Conservation (phyloP, 2,329 filamentous ascomycete species). For the Thermoascus crustaceus region DNA sequence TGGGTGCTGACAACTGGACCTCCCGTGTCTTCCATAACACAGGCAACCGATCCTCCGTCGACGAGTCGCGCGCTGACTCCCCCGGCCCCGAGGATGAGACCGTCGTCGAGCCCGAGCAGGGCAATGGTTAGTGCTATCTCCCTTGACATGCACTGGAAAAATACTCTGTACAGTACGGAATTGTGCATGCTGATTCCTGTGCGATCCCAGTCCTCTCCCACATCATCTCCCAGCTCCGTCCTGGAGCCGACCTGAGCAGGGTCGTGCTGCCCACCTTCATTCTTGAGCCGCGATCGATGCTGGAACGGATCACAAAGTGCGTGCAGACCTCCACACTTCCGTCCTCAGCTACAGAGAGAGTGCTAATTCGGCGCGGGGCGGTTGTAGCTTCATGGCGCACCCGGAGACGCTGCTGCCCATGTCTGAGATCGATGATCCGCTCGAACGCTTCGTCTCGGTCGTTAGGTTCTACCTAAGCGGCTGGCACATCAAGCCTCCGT, state of each 20-base stretch:
- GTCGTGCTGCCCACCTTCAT: constrained; percentile 97
- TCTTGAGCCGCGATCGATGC: constrained; percentile 92
- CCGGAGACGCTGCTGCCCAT: constrained; percentile 91
- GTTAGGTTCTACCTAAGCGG: constrained; percentile 97
- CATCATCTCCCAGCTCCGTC: constrained; percentile 93
- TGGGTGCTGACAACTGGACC: constrained; percentile 12
- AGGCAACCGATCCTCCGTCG: constrained; percentile 49
- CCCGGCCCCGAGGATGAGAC: constrained; percentile 62
- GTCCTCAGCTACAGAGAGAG: background rate
- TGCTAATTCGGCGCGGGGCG: constrained; percentile 15
- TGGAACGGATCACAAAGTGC: constrained; percentile 97
- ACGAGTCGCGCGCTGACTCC: constrained; percentile 38
- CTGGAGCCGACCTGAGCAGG: constrained; percentile 87
- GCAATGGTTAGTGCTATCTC: constrained; percentile 61
- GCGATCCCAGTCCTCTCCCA: constrained; percentile 69
- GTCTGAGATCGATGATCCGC: constrained; percentile 76
- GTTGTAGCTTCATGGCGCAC: constrained; percentile 90
- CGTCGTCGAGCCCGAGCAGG: constrained; percentile 83
- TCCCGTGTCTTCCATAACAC: constrained; percentile 14
- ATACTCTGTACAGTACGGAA: background rate
- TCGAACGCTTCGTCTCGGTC: constrained; percentile 84
- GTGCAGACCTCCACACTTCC: constrained; percentile 22
- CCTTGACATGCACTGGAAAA: background rate
- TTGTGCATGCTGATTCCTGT: constrained; percentile 9
- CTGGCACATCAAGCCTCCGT: constrained; percentile 98